Conservation (phyloP, 2,329 filamentous ascomycete genomes). For the Diplodia scrobiculata region DNA sequence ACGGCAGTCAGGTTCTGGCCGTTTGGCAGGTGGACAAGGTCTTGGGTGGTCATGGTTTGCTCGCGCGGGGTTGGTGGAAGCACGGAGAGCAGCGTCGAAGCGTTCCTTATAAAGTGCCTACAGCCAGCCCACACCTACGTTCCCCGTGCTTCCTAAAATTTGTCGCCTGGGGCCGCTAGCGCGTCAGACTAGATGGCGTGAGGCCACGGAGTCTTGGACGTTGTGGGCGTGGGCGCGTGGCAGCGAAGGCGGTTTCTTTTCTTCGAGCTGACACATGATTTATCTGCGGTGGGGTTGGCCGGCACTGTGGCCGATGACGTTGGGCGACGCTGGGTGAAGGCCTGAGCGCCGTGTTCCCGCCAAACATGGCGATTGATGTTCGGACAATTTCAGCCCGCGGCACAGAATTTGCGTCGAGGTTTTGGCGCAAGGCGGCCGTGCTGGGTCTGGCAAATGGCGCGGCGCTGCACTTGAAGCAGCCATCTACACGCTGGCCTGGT, state of each 20-base stretch:
- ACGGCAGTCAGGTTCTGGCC: slow-evolving; percentile 79
- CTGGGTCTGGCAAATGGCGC: neutral
- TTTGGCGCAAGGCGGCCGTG: neutral
- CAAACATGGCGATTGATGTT: neutral
- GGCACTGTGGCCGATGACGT: slow-evolving; percentile 13
- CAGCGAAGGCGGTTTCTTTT: slow-evolving; percentile 16
- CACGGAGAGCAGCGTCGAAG: slow-evolving; percentile 9
- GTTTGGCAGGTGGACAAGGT: slow-evolving; percentile 72
- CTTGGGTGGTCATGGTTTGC: slow-evolving; percentile 19
- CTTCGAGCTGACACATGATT: slow-evolving; percentile 23
- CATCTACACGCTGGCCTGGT: neutral
- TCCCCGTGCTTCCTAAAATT: slow-evolving; percentile 13
- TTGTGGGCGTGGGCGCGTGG: slow-evolving; percentile 5
- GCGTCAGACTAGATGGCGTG: slow-evolving; percentile 20
- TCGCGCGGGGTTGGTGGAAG: slow-evolving; percentile 17
- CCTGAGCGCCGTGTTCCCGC: neutral
- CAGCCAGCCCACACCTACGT: neutral
- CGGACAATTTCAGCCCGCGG: neutral
- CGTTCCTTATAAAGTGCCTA: neutral
- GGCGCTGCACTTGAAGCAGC: neutral
- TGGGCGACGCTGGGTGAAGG: neutral
- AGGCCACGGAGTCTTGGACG: neutral
- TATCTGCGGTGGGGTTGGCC: slow-evolving; percentile 18
- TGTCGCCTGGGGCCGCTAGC: slow-evolving; percentile 18
- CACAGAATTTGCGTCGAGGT: neutral